Conservation (phyloP, 1,284 basidiomycete species). For the Cystobasidiaceae sp. region DNA sequence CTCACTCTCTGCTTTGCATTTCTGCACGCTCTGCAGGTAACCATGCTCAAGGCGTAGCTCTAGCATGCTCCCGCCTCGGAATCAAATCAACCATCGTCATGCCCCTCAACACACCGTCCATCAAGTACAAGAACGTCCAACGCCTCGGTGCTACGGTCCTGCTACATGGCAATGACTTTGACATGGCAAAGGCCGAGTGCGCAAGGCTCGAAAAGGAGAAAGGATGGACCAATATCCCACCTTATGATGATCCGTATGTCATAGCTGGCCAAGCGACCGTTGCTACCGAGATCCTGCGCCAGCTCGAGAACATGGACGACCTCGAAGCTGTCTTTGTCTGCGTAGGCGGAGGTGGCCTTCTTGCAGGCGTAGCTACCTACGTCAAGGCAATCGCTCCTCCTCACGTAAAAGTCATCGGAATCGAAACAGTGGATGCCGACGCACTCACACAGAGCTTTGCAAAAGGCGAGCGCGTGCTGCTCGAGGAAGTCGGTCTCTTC, state of each 20-base stretch:
- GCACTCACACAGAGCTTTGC: slow-evolving; percentile 78
- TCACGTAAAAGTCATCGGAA: slow-evolving; percentile 74
- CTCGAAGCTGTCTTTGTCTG: slow-evolving; percentile 85
- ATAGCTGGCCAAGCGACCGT: slow-evolving; percentile 97
- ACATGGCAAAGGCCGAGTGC: slow-evolving; percentile 94
- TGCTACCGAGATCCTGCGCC: slow-evolving; percentile 89
- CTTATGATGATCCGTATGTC: slow-evolving; percentile 94
- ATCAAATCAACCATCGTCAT: slow-evolving; percentile 98
- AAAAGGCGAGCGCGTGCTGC: slow-evolving; percentile 70
- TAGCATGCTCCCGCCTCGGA: slow-evolving; percentile 76
- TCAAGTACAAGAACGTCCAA: slow-evolving; percentile 92
- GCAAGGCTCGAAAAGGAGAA: slow-evolving; percentile 70
- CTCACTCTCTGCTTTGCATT: not conserved
- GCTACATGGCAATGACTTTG: slow-evolving; percentile 87
- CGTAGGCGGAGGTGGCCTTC: slow-evolving; percentile 87
- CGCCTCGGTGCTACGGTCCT: slow-evolving; percentile 91
- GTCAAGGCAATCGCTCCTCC: slow-evolving; percentile 90
- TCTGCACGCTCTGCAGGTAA: slow-evolving; percentile 62
- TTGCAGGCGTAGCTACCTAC: slow-evolving; percentile 84
- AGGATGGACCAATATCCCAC: slow-evolving; percentile 85
- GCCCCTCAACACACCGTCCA: slow-evolving; percentile 89
- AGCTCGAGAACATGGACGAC: slow-evolving; percentile 61
- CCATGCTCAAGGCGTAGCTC: slow-evolving; percentile 96
- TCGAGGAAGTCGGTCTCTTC: slow-evolving; percentile 91
- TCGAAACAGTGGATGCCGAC: slow-evolving; percentile 93